Conservation (phyloP, 371 early-diverging fungal genomes). For the Zychaea mexicana region DNA sequence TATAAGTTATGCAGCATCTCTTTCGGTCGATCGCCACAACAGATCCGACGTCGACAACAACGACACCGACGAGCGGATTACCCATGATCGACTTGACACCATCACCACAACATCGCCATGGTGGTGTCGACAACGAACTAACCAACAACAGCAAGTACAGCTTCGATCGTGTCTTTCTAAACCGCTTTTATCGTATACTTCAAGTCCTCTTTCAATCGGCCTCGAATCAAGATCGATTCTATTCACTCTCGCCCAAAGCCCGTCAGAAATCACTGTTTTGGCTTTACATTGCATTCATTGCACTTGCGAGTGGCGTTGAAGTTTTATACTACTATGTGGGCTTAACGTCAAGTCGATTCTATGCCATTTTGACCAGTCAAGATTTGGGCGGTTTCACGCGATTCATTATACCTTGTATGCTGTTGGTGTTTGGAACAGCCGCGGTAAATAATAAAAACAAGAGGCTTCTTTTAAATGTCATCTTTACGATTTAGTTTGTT, state of each 20-base stretch:
- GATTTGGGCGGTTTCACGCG: constrained; percentile 60
- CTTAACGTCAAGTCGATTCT: constrained; percentile 72
- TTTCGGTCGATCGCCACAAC: constrained; percentile 1
- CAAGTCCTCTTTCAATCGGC: constrained; percentile 36
- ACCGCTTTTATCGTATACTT: constrained; percentile 44
- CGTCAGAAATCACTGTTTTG: constrained; percentile 36
- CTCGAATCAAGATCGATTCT: constrained; percentile 14
- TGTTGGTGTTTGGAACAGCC: constrained; percentile 60
- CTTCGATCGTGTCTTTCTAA: constrained; percentile 53
- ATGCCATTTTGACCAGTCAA: constrained; percentile 63
- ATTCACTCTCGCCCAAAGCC: constrained; percentile 26
- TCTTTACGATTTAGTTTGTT: neutral
- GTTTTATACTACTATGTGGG: constrained; percentile 74
- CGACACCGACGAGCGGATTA: neutral
- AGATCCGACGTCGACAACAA: constrained; percentile 1
- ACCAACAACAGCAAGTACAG: constrained; percentile 25
- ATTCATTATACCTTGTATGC: constrained; percentile 52
- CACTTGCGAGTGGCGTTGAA: constrained; percentile 53
- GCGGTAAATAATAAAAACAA: constrained; percentile 35
- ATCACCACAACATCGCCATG: too few relatives aligned
- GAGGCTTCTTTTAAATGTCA: too few relatives aligned
- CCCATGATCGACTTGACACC: constrained; percentile 12
- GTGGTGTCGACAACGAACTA: neutral
- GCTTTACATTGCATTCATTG: constrained; percentile 51
- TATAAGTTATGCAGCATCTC: constrained; percentile 1